Evolutionary conservation across 768 basidiomycete genomes (phyloP).

Genomic region (Leccinellum rugosiceps): DNA sequence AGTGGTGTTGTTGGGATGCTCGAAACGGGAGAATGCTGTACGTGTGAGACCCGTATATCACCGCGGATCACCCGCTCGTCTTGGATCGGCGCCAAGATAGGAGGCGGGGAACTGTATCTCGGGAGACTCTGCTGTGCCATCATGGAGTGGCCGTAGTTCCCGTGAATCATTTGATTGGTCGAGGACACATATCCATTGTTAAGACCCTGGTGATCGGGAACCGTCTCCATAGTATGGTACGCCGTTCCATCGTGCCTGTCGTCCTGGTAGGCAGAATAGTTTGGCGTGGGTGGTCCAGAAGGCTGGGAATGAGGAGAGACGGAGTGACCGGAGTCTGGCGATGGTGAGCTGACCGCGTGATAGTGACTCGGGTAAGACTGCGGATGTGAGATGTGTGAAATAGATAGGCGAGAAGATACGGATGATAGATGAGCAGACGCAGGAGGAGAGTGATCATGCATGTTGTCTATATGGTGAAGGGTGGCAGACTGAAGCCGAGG

Average conservation of each 20-base stretch:
- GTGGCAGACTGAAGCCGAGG: conserved; percentile 30
- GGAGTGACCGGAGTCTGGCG: conserved; percentile 52
- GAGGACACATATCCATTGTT: conserved; percentile 34
- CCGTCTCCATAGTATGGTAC: conserved; percentile 36
- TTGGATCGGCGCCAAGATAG: conserved; percentile 56
- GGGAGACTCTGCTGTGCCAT: conserved; percentile 21
- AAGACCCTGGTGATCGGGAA: conserved; percentile 28
- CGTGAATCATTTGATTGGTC: conserved; percentile 26
- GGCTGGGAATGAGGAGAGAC: conserved; percentile 35
- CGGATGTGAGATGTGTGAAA: conserved; percentile 58
- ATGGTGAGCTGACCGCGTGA: conserved; percentile 39
- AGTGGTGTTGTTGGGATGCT: conserved; percentile 32
- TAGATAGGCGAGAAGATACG: conserved; percentile 52
- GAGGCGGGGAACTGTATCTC: conserved; percentile 53
- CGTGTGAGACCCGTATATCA: conserved; percentile 28
- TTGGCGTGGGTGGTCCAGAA: conserved; percentile 32
- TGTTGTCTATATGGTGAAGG: conserved; percentile 27
- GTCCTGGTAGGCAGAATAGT: conserved; percentile 45
- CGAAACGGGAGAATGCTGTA: conserved; percentile 31
- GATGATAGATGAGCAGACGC: conserved; percentile 32
- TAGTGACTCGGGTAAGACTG: conserved; percentile 41
- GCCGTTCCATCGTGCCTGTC: conserved; percentile 39
- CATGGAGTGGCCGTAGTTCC: conserved; percentile 21
- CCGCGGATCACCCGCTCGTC: conserved; percentile 33
- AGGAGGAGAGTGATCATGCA: conserved; percentile 32